Evolutionary conservation across 306 rosid genomes (phyloP).

Genomic region (Purshia tridentata): DNA sequence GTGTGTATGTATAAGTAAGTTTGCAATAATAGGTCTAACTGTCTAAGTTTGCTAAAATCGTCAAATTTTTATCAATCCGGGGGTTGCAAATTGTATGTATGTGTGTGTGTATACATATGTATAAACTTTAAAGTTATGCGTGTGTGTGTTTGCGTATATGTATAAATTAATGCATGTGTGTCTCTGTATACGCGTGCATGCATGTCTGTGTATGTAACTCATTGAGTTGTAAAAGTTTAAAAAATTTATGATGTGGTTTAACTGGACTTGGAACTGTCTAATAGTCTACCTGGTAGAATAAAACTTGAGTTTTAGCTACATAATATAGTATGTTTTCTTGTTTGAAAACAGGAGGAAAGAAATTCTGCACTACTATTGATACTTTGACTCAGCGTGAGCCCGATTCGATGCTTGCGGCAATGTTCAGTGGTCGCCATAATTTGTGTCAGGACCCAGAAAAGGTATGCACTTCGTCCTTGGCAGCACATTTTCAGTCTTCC

Average conservation of each 20-base stretch:
- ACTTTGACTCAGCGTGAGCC: slow-evolving; percentile 88
- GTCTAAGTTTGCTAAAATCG: too few relatives aligned
- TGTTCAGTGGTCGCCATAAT: slow-evolving; percentile 92
- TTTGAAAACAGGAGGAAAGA: slow-evolving; percentile 68
- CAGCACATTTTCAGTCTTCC: neutral
- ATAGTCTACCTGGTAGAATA: neutral
- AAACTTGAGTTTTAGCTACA: neutral
- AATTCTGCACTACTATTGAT: slow-evolving; percentile 68
- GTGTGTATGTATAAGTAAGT: too few relatives aligned
- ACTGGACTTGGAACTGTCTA: neutral
- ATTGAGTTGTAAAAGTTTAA: neutral
- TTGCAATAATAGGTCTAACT: too few relatives aligned
- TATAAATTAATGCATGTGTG: too few relatives aligned
- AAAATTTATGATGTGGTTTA: slow-evolving; percentile 1
- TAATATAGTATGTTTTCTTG: neutral
- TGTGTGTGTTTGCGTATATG: too few relatives aligned
- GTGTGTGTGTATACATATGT: too few relatives aligned
- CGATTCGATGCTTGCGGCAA: slow-evolving; percentile 90
- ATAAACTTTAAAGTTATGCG: too few relatives aligned
- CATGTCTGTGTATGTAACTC: neutral
- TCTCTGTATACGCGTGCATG: too few relatives aligned
- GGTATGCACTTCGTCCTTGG: slow-evolving; percentile 22
- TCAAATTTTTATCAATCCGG: too few relatives aligned
- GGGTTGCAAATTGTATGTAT: too few relatives aligned
- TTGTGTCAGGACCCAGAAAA: slow-evolving; percentile 55